A percentile compares a stretch with the other conserved stretches of the same genome.
phyloP scores from a whole-genome alignment of 129 eudicot species.

The Arctium lappa region DNA sequence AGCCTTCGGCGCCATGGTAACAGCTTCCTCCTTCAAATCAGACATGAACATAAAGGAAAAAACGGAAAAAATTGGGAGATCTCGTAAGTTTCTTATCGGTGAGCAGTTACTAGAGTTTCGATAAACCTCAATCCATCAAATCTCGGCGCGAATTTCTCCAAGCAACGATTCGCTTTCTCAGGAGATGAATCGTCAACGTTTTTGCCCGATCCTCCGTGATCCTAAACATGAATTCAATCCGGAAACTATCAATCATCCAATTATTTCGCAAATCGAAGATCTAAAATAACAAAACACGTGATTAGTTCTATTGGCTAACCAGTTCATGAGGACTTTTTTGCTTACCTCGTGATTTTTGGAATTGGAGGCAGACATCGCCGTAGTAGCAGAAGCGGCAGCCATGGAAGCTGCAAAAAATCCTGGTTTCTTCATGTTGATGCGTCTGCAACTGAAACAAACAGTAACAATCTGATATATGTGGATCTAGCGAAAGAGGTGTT shows the following conservation, averaged over 20 bases:
- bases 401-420: conserved; percentile 31
- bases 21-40: background rate
- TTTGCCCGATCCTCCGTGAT: conserved; percentile 15
- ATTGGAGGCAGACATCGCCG: conserved; percentile 21
- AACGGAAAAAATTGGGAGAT: background rate
- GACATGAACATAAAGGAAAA: background rate
- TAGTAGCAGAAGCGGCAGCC: conserved; percentile 31
- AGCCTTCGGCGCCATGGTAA: background rate
- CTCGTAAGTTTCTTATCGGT: conserved; percentile 33
- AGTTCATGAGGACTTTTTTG: background rate
- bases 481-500: background rate
- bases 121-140: conserved; percentile 78
- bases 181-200: conserved; percentile 14
- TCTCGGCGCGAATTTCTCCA: conserved; percentile 61
- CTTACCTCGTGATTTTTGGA: conserved; percentile 24
- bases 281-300: background rate
- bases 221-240: conserved; percentile 19
- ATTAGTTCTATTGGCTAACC: background rate
- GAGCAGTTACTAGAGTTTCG: conserved; percentile 72
- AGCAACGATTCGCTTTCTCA: conserved; percentile 9
- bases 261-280: background rate
- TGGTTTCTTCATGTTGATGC: conserved; percentile 28
- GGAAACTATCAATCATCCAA: background rate
- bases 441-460: background rate
- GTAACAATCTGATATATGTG: background rate